Base-by-base conservation (phyloP, 768 basidiomycete genomes). In the Amanita exitialis region DNA sequence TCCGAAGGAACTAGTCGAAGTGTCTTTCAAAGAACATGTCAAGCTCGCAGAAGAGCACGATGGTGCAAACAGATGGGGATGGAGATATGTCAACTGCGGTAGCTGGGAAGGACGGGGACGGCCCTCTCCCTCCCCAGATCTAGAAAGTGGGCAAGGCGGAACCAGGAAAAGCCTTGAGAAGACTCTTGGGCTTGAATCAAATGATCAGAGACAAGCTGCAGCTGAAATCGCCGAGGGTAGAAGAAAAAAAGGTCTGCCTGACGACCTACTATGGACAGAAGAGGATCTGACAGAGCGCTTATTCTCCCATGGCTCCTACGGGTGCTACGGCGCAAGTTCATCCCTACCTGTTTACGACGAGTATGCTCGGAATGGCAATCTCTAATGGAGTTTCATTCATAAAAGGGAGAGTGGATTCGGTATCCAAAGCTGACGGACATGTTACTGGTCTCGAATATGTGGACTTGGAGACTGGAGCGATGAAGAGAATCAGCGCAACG, bases 31-130 rank as follows among this genome's bases (percentile, higher is more conserved):
- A 10, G 82, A 93, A 59, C 91, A 93, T 63, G 74, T 81, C 55
- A 74, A 72, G 34, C 74, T 95, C 7, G 87, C 90, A 3, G 62
- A 77, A 45, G 71, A 83, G 57, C 81, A 85, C 64, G 73, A 74
- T 51, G 91, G 90, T 2, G 64, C 71, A 27, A 73, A 78, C 25
- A 68, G 80, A n/a, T 93, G 89, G 90, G 90, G 90, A 0, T 93
- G 86, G 78, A 69, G 91, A 42, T 79, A 74, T 58, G 82, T 91
- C 34, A 69, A 71, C n/a, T 85, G 82, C 56, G 82, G 82, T 4
- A 79, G 71, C 55, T 88, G 86, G 85, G 75, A 79, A 55, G 86
- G 86, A n/a, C 68, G 70, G 6, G 80, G 78, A 2, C 75, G 77
- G 56, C 55, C 52, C 21, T 54, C 39, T 28, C 54, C 57, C 10